Evolutionary conservation across 1,139 yeast genomes (phyloP), one percentile per base, ranked within the genome.

Genomic region (Sugiyamaella novakii): DNA sequence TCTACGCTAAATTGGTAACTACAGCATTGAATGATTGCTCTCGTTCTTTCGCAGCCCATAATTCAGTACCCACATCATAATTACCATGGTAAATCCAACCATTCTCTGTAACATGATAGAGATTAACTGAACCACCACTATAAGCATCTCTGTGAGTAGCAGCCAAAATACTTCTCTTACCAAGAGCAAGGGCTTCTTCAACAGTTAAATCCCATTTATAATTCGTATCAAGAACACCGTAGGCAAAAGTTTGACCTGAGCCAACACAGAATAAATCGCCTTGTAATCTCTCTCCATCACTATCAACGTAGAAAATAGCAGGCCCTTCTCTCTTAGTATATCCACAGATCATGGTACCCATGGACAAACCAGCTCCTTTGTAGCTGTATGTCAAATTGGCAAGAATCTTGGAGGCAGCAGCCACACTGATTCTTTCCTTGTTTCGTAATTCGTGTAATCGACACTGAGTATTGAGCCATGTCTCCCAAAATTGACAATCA

Each of bases 311-410:
- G 71, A 84, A 92, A 53, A 92, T 85, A 25, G 97, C 83, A 45
- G 98, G 97, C 7, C 96, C 96, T 66, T 91, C 97, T 61, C 88
- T 86, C 66, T 87, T 84, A 31, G 98, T 92, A 70, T 86, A 87
- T 19, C 98, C 98, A 77, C 98, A 92, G 58, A 92, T 80, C 98
- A 92, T 92, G 11, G 98, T 92, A 68, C 98, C 98, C 99, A 92
- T 94, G 11, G 95, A 85, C 56, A 92, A 78, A n/a, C 99, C 99
- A 81, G 92, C 87, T 44, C 98, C 98, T 71, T 92, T 92, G 74
- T 94, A 92, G 61, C 84, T 81, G 69, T 91, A 92, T 19, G 92
- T 95, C 70, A 92, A 77, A 69, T 92, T 92, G 54, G 94, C 77
- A 64, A 92, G 78, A 55, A 94, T 91, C 75, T 92, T 92, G 24